Percentiles rank a stretch among this genome's conserved stretches.
Conservation (phyloP, 805 yeast species). For the Lipomyces sp. region DNA sequence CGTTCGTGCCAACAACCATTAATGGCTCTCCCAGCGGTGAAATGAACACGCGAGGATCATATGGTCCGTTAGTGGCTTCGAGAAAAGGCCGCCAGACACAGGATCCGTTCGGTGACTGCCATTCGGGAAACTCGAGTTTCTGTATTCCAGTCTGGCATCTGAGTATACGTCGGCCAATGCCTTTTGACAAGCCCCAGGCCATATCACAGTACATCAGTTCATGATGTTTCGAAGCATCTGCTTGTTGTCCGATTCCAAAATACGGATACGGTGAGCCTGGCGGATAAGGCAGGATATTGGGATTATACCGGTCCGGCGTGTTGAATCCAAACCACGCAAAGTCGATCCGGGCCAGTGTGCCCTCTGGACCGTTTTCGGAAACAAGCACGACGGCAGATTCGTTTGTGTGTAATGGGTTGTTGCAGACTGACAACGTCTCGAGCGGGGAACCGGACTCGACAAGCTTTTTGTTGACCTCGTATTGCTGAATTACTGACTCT, state of each 20-base stretch:
- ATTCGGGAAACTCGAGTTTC: slow-evolving; percentile 12
- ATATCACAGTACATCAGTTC: slow-evolving; percentile 26
- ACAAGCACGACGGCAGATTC: slow-evolving; percentile 13
- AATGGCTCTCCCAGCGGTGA: slow-evolving; percentile 36
- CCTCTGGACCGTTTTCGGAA: slow-evolving; percentile 20
- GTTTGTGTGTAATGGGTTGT: slow-evolving; percentile 8
- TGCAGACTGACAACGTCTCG: slow-evolving; percentile 11
- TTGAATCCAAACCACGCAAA: slow-evolving; percentile 19
- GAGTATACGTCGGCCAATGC: slow-evolving; percentile 16
- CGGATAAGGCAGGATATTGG: slow-evolving; percentile 27
- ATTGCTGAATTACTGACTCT: slow-evolving; percentile 15
- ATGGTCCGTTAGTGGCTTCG: slow-evolving; percentile 14
- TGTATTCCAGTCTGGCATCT: slow-evolving; percentile 8
- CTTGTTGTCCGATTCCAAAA: slow-evolving; percentile 13
- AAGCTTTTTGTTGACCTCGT: slow-evolving; percentile 8
- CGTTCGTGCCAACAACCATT: slow-evolving; percentile 23
- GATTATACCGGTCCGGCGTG: slow-evolving; percentile 22
- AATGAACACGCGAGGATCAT: slow-evolving; percentile 28
- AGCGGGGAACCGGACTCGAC: slow-evolving; percentile 8
- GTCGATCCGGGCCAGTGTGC: slow-evolving; percentile 23
- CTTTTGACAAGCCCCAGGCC: slow-evolving; percentile 18
- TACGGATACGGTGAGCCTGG: slow-evolving; percentile 21
- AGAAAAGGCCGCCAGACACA: slow-evolving; percentile 14
- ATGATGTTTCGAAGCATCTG: neutral
- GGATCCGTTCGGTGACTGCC: slow-evolving; percentile 15